Base-by-base conservation (phyloP, 1,284 basidiomycete species). In the Sporisorium sorghi region DNA sequence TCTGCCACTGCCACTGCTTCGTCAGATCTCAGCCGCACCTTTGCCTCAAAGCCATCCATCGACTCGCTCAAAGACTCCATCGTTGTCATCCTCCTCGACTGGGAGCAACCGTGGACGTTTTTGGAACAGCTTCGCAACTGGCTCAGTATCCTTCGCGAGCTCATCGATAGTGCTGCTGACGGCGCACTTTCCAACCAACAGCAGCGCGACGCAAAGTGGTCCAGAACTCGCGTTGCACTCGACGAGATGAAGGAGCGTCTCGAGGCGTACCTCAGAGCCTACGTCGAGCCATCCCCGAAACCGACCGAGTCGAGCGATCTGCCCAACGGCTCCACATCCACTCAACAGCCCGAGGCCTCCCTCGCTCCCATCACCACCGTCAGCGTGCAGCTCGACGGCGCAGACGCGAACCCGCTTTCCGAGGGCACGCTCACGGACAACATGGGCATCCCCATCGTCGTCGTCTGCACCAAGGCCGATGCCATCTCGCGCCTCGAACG, bases 41-140 rank as follows among this genome's bases (percentile, higher is more conserved):
- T 50, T 14, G 19, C 56, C 12, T 51, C 67, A 1, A 67, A 52
- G 10, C 61, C 76, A 3, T 78, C 79, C 14, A 66, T 81, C 57
- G 66, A 62, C 17, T 87, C 90, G 6, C 85, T 94, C 10, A 88
- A 90, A 37, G 91, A 96, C 79, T 92, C 93, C 0, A 87, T 94
- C 14, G 89, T 94, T 50, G 87, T 97, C 77, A 92, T 98, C 76
- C 89, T 91, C 0, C 87, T 98, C n/a, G 96, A 99, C 85, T 98
- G 95, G 96, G 94, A 93, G 75, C 89, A 89, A 76, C 96, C 96
- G 0, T 94, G 92, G 90, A 89, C 90, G 0, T 97, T 98, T 85
- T 85, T 96, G 1, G 89, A 91, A n/a, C 92, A 98, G 80, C 86
- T 99, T 6, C 87, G 92, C 64, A 89, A 87, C 44, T 98, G 96